A percentile compares a stretch with the other conserved stretches of the same genome.
Evolutionary conservation across 176 grass and related monocot genomes (phyloP).

Genomic region (Stipa capillata): DNA sequence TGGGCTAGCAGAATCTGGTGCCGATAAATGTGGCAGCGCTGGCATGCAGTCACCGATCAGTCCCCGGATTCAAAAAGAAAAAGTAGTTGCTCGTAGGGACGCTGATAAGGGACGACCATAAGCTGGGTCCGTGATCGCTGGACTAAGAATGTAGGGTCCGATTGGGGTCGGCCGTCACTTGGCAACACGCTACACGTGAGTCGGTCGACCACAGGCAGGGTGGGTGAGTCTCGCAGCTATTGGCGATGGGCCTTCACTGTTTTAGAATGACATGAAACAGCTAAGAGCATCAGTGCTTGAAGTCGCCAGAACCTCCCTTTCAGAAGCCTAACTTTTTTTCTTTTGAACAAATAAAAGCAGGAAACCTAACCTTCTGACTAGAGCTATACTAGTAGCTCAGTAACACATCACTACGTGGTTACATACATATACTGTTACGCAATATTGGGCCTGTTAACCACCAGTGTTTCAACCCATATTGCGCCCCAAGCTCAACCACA

Average conservation of each 20-base stretch:
- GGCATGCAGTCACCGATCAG: neutral
- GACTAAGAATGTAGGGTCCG: neutral
- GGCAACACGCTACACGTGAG: neutral
- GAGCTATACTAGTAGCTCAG: neutral
- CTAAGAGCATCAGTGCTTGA: neutral
- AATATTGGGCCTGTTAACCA: too few relatives aligned
- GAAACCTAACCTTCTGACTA: neutral
- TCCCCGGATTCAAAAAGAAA: neutral
- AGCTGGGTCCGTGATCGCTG: neutral
- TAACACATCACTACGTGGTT: neutral
- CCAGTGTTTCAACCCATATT: too few relatives aligned
- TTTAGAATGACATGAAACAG: neutral
- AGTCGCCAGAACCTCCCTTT: neutral
- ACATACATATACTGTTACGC: too few relatives aligned
- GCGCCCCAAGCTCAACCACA: too few relatives aligned
- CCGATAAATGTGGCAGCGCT: neutral
- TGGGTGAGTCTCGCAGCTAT: neutral
- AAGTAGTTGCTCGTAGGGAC: neutral
- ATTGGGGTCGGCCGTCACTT: too few relatives aligned
- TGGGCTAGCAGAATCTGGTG: slow-evolving; percentile 1
- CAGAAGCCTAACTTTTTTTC: neutral
- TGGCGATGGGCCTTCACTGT: slow-evolving; percentile 1
- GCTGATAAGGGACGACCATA: neutral
- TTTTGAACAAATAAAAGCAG: neutral
- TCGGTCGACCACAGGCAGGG: neutral